Base-by-base conservation (phyloP, 1,284 basidiomycete genomes). In the Trichosporon asahii region DNA sequence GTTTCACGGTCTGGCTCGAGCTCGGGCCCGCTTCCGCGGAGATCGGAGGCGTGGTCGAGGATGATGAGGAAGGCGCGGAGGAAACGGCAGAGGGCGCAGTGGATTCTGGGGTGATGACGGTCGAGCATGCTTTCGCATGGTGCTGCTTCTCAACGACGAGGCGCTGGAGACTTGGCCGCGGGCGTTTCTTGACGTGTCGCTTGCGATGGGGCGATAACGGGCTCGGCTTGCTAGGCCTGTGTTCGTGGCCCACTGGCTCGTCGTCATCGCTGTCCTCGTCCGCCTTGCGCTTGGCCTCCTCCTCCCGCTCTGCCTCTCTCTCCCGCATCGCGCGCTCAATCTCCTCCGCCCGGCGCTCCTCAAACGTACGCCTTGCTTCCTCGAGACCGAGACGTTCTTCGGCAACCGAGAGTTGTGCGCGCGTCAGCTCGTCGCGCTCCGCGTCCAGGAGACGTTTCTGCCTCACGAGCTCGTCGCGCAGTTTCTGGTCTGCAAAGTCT, bases 371-470 rank as follows among this genome's bases (percentile, higher is more conserved):
- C 8, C 88, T 88, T 71, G 93, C 91, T 72, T 86, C 86, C 89
- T 92, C 57, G 25, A 68, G 15, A 2, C 60, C 60, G 12, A 72
- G 29, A 2, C 88, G 88, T 71, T 93, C 91, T 73, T 87, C 87
- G 0, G 88, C 88, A 15, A 94, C 81, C 70, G 85, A 86, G 21
- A 90, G 83, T 14, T 88, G 85, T 12, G 88, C 89, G 69, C 90
- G 88, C 0, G 88, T 88, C 74, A 92, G 89, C 72, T 88, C 88
- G 66, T 84, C 84, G 12, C 90, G 86, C 76, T 94, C 91, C 11
- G 86, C 84, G 66, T 92, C 89, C 7, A 94, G 87, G 18, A 76
- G 69, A 29, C 76, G 76, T 53, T 75, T 76, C 70, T 84, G 78
- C 14, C 76, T 72, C 65, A 75, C 73, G 40, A 80, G 66, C 27